A percentile compares a stretch with the other conserved stretches of the same genome.
These are phyloP conservation scores for Polyplosphaeria fusca DNA, from an alignment of 495 filamentous ascomycete species.

Conservation along the genomic window DNA sequence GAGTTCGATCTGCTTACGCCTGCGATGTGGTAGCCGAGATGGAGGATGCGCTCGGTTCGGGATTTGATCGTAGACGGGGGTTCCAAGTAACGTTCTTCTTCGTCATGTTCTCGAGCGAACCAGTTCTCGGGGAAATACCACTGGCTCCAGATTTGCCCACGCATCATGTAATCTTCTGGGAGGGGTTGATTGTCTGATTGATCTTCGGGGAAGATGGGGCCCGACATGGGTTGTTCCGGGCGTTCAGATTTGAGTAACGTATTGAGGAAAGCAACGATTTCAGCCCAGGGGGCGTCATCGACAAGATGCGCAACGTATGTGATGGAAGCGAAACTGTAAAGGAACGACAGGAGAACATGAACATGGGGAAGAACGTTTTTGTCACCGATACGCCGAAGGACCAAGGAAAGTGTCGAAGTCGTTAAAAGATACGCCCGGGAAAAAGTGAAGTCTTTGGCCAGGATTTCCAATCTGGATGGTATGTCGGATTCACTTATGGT, in stretches of 20 bases:
- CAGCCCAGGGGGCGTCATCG: constrained; percentile 63
- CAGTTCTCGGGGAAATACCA: constrained; percentile 66
- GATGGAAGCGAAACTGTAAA: constrained; percentile 59
- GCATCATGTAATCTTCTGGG: constrained; percentile 79
- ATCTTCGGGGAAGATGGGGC: constrained; percentile 22
- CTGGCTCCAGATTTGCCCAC: constrained; percentile 70
- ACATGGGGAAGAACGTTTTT: constrained; percentile 62
- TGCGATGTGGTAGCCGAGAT: constrained; percentile 47
- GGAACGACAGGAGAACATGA: constrained; percentile 63
- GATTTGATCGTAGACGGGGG: constrained; percentile 59
- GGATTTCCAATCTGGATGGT: constrained; percentile 14
- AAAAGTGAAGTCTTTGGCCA: constrained; percentile 22
- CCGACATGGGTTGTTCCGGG: constrained; percentile 39
- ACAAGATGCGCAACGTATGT: constrained; percentile 45
- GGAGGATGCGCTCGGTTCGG: constrained; percentile 70
- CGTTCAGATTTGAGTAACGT: constrained; percentile 49
- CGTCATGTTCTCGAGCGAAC: constrained; percentile 68
- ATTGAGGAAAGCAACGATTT: constrained; percentile 64
- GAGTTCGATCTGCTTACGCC: constrained; percentile 17
- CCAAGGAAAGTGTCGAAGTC: constrained; percentile 50
- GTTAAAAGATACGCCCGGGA: constrained; percentile 44
- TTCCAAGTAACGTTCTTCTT: constrained; percentile 74
- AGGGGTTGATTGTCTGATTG: constrained; percentile 49
- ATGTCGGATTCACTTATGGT: constrained; percentile 27
- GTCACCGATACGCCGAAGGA: constrained; percentile 60